A percentile compares a stretch with the other conserved stretches of the same genome.
phyloP scores from a whole-genome alignment of 129 eudicot species.

The Logfia minima region DNA sequence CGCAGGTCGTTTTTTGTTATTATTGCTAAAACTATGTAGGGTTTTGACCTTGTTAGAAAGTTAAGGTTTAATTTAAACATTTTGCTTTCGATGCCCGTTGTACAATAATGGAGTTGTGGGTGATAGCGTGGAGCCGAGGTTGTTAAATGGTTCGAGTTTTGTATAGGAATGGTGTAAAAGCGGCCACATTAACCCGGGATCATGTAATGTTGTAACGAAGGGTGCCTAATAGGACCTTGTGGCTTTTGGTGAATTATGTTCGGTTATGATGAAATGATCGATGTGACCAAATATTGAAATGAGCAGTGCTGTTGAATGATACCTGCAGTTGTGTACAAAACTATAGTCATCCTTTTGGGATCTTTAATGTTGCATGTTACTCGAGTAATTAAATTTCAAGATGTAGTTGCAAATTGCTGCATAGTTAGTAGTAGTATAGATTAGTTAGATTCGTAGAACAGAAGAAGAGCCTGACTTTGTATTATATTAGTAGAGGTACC shows the following conservation, averaged over 20 bases:
- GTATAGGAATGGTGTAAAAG: slow-evolving; percentile 34
- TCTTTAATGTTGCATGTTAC: too few relatives aligned
- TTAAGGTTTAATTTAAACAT: not conserved
- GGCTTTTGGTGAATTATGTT: not conserved
- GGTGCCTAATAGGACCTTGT: not conserved
- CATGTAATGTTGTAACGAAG: not conserved
- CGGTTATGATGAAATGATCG: not conserved
- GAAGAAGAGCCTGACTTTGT: too few relatives aligned
- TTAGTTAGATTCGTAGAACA: too few relatives aligned
- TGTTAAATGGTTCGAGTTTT: slow-evolving; percentile 22
- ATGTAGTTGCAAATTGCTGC: too few relatives aligned
- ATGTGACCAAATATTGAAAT: not conserved
- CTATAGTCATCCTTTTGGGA: too few relatives aligned
- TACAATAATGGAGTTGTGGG: slow-evolving; percentile 33
- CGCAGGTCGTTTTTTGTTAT: not conserved
- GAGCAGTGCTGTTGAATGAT: not conserved
- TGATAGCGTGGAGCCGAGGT: slow-evolving; percentile 18
- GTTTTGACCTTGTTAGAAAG: slow-evolving; percentile 40
- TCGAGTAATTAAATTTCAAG: too few relatives aligned
- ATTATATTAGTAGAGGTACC: too few relatives aligned
- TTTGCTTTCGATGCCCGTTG: slow-evolving; percentile 17
- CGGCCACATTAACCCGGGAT: not conserved
- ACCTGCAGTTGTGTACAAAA: not conserved
- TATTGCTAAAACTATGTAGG: slow-evolving; percentile 22
- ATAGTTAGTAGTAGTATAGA: too few relatives aligned